Evolutionary conservation across 2,329 filamentous ascomycete genomes (phyloP).

Genomic region (Sclerotinia nivalis): DNA sequence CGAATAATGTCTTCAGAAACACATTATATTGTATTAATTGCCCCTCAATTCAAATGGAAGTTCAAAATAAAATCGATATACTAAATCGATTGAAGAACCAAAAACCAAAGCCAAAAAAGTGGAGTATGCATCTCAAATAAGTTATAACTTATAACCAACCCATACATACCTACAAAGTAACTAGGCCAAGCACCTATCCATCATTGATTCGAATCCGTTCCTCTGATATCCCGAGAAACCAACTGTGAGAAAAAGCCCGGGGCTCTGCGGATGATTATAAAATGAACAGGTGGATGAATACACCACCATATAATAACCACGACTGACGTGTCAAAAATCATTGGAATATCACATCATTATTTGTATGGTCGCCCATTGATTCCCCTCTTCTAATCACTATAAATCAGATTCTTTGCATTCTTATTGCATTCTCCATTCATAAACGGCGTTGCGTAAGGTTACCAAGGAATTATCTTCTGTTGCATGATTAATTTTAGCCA

Average conservation of each 20-base stretch:
- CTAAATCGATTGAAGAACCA: background rate
- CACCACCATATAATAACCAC: background rate
- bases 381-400: slow-evolving; percentile 19
- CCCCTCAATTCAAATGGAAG: background rate
- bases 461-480: slow-evolving; percentile 1
- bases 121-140: background rate
- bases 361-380: slow-evolving; percentile 11
- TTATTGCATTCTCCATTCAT: background rate
- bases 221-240: background rate
- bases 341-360: slow-evolving; percentile 7
- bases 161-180: background rate
- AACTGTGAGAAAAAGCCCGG: slow-evolving; percentile 13
- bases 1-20: background rate
- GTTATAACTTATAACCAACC: background rate
- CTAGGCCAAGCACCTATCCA: background rate
- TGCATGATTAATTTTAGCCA: slow-evolving; percentile 5
- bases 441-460: background rate
- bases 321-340: slow-evolving; percentile 40
- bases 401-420: background rate
- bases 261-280: slow-evolving; percentile 32
- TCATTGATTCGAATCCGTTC: background rate
- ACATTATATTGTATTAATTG: background rate
- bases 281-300: slow-evolving; percentile 26
- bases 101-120: background rate
- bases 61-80: background rate